Evolutionary conservation across 495 filamentous ascomycete genomes (phyloP), one percentile per base, ranked within the genome.

Genomic region (Hypoxylon rickii): DNA sequence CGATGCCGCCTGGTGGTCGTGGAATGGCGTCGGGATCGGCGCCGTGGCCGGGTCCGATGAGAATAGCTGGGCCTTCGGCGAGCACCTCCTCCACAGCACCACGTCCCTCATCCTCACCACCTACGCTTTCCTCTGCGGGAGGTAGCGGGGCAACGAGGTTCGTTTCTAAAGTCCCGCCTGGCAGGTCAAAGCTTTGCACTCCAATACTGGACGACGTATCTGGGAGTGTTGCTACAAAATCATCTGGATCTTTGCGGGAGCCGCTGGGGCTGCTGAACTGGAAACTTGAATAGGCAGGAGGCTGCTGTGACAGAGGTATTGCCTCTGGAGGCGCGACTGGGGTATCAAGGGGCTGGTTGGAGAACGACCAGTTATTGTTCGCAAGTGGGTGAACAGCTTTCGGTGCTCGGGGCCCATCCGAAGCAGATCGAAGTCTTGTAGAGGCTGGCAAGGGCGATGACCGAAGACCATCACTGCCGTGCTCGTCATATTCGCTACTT

Each of bases 341-440:
- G 7, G 26, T 12, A n/a, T 64, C 49, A 18, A 57, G n/a, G 1
- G 69, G 62, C 1, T 73, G 33, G 18, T 68, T 50, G 1, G 61
- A 61, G 40, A 77, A 79, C 0, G 71, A 75, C 79, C 79, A 83
- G 44, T 65, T 80, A 60, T 81, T 78, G 50, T 77, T 77, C 1
- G 70, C 76, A 32, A 81, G 52, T 0, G 70, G 73, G 26, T 78
- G 75, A 24, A 72, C 65, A 0, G 41, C 46, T 20, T 67, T 63
- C 12, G 51, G 65, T 4, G 63, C 44, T 32, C 59, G 65, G 3
- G 73, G 77, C 6, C 79, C 79, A 40, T 81, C 79, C 2, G 79
- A 80, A 41, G 71, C 67, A 24, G 79, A 66, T 45, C 79, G 58
- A 19, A 42, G 51, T 36, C 44, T 59, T 19, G 63, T 64, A 4